phyloP scores from a whole-genome alignment of 2,329 filamentous ascomycete species.

The Penicillium sp. region DNA sequence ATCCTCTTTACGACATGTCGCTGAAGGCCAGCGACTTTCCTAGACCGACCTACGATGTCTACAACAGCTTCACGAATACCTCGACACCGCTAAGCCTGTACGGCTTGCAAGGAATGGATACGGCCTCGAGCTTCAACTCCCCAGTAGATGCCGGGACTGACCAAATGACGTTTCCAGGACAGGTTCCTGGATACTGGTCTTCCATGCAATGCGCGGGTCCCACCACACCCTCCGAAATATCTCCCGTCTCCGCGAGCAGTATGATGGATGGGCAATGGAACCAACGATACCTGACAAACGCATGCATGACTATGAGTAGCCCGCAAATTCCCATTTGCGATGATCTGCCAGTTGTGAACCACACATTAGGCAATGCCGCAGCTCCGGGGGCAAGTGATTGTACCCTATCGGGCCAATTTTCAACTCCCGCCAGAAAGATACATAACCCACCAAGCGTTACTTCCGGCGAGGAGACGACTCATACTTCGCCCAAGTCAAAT shows the following conservation, averaged over 20 bases:
- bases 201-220: conserved; percentile 22
- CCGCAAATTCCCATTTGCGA: conserved; percentile 1
- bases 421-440: too few species aligned
- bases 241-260: conserved; percentile 5
- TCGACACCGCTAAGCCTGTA: conserved; percentile 26
- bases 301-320: conserved; percentile 1
- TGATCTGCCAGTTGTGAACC: neutral
- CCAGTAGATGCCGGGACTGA: conserved; percentile 13
- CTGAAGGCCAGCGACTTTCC: conserved; percentile 21
- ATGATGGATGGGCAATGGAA: conserved; percentile 16
- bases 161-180: conserved; percentile 12
- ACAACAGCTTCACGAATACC: conserved; percentile 17
- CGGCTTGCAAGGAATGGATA: conserved; percentile 18
- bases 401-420: too few species aligned
- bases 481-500: too few species aligned
- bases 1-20: conserved; percentile 19
- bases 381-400: neutral
- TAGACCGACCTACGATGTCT: conserved; percentile 21
- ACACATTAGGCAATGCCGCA: neutral
- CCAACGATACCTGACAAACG: conserved; percentile 7
- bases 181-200: conserved; percentile 23
- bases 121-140: conserved; percentile 25
- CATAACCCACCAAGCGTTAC: too few species aligned
- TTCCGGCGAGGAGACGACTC: too few species aligned
- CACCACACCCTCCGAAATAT: conserved; percentile 14